Evolutionary conservation across 495 filamentous ascomycete species (phyloP).

Genomic region (Penicillium malachiteum): DNA sequence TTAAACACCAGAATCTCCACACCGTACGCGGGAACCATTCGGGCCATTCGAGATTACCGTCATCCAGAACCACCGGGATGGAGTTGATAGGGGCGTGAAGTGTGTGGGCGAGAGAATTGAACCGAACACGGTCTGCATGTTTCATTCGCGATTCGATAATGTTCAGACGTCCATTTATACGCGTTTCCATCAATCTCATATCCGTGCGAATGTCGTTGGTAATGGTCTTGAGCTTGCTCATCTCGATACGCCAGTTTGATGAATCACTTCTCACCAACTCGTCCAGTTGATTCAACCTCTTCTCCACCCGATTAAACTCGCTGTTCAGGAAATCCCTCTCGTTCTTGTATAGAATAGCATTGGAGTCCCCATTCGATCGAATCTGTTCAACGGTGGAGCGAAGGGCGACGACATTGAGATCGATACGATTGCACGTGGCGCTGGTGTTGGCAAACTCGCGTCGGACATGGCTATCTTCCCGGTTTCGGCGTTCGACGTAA

Average conservation of each 20-base stretch:
- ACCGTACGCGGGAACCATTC: slow-evolving; percentile 41
- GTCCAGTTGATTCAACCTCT: slow-evolving; percentile 40
- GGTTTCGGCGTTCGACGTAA: slow-evolving; percentile 43
- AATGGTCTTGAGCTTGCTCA: slow-evolving; percentile 38
- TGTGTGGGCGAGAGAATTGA: slow-evolving; percentile 43
- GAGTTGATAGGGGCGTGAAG: slow-evolving; percentile 38
- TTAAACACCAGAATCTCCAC: slow-evolving; percentile 46
- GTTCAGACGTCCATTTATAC: slow-evolving; percentile 13
- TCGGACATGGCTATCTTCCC: slow-evolving; percentile 43
- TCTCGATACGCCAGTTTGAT: slow-evolving; percentile 37
- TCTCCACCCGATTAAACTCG: slow-evolving; percentile 41
- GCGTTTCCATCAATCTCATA: slow-evolving; percentile 30
- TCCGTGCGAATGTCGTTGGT: slow-evolving; percentile 41
- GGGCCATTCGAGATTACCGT: slow-evolving; percentile 38
- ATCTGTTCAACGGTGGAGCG: slow-evolving; percentile 40
- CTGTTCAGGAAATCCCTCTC: slow-evolving; percentile 40
- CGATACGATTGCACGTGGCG: slow-evolving; percentile 38
- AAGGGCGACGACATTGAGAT: slow-evolving; percentile 39
- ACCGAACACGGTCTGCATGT: slow-evolving; percentile 37
- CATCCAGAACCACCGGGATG: slow-evolving; percentile 36
- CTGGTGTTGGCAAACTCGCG: slow-evolving; percentile 41
- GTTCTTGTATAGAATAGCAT: slow-evolving; percentile 32
- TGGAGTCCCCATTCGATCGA: slow-evolving; percentile 37
- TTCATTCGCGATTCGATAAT: slow-evolving; percentile 19
- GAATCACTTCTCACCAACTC: slow-evolving; percentile 35